Base-by-base conservation (phyloP, 1,284 basidiomycete species). In the Apiotrichum gamsii region DNA sequence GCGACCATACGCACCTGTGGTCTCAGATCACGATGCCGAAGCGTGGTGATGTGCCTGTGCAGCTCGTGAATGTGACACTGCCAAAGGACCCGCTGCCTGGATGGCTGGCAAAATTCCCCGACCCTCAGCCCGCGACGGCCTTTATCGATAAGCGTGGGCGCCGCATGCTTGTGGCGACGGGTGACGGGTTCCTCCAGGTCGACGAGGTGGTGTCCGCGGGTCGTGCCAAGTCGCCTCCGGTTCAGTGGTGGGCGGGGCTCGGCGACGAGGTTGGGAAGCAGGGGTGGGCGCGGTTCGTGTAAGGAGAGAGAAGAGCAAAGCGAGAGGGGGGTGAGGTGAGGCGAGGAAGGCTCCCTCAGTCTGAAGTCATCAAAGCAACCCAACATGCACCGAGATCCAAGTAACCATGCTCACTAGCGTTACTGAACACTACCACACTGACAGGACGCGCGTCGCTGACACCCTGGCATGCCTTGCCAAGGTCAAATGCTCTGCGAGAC, bases 201-300 rank as follows among this genome's bases (percentile, higher is more conserved):
- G 67, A 67, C 1, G 62, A 69, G 52, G 74, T 86, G 9, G 82
- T 82, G 64, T 76, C 78, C 54, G 80, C 82, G 52, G 80, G 78
- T 4, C 78, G 71, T 32, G 70, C 73, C 45, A 67, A 76, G 49
- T 59, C 80, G 47, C 56, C 58, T 19, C 76, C 77, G 5, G 70
- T 61, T 38, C 74, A 76, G 32, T 84, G 80, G 79, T 83, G 81
- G 81, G 80, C 80, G 58, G 83, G 76, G n/a, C 67, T 77, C 40
- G 55, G 58, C 3, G 48, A 56, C 41, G 52, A 39, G 21, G 43
- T 45, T 35, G 43, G 59, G 33, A 34, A 48, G 40, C 41, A 36
- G 14, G 50, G 51, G 6, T 56, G 46, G 53, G 44, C 40, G 1
- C 11, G 23, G 31, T 52, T 57, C 8, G 46, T 42, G 39, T 51